A percentile compares a stretch with the other conserved stretches of the same genome.
Evolutionary conservation across 805 yeast genomes (phyloP).

Genomic region (Diddensiella caesifluorescens): DNA sequence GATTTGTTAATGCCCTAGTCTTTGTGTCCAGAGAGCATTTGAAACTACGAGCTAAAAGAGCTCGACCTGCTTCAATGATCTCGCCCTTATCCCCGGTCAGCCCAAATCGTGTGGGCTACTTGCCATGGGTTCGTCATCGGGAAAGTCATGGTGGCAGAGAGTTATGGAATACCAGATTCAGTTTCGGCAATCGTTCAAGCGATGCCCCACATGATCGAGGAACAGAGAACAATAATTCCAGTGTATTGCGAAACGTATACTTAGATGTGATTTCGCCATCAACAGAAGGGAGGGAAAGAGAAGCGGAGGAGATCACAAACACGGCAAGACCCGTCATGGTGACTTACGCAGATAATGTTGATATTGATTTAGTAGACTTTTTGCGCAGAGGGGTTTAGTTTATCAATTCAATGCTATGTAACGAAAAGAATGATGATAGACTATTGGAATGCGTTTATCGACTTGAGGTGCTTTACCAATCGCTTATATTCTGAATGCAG

Average conservation of each 20-base stretch:
- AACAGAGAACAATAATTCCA: too few species aligned
- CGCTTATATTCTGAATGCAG: slow-evolving; percentile 36
- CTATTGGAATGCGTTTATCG: slow-evolving; percentile 16
- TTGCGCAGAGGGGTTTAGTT: too few species aligned
- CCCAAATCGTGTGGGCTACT: neutral
- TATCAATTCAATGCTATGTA: too few species aligned
- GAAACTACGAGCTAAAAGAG: slow-evolving; percentile 27
- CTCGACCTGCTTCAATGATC: neutral
- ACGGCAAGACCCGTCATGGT: too few species aligned
- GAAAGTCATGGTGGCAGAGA: neutral
- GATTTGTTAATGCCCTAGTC: slow-evolving; percentile 68
- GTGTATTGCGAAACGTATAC: too few species aligned
- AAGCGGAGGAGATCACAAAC: too few species aligned
- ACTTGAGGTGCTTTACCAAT: slow-evolving; percentile 29
- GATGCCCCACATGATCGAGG: too few species aligned
- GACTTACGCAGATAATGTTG: too few species aligned
- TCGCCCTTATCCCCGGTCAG: neutral
- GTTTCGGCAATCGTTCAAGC: slow-evolving; percentile 4
- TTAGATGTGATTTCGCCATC: too few species aligned
- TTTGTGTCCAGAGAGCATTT: slow-evolving; percentile 61
- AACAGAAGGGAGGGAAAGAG: too few species aligned
- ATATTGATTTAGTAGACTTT: too few species aligned
- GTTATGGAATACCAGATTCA: slow-evolving; percentile 3
- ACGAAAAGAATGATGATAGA: too few species aligned
- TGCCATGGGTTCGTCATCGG: slow-evolving; percentile 1